phyloP scores from a whole-genome alignment of 2,329 filamentous ascomycete genomes.

The Aureobasidium sp. region DNA sequence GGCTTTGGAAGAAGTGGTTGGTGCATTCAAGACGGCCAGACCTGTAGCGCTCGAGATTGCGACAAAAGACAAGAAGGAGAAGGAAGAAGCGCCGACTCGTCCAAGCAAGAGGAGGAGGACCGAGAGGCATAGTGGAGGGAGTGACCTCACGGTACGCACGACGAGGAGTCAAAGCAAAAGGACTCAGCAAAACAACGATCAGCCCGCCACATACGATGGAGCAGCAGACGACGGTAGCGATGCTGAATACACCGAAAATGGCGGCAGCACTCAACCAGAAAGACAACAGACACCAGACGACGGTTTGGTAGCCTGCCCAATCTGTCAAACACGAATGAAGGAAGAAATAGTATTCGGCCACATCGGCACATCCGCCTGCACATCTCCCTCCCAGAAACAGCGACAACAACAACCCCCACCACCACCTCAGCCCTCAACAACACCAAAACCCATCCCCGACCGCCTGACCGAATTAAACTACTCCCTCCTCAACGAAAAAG shows the following conservation, averaged over 20 bases:
- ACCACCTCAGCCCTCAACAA: constrained; percentile 6
- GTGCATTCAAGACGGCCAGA: constrained; percentile 63
- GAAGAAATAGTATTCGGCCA: constrained; percentile 69
- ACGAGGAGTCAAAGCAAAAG: constrained; percentile 26
- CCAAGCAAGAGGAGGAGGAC: constrained; percentile 42
- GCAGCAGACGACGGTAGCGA: constrained; percentile 31
- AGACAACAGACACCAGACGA: constrained; percentile 44
- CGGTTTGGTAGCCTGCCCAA: constrained; percentile 74
- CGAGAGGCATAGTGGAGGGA: constrained; percentile 17
- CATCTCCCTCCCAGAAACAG: neutral
- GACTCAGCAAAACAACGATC: constrained; percentile 16
- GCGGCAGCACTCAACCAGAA: neutral
- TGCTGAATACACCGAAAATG: constrained; percentile 23
- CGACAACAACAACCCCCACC: neutral
- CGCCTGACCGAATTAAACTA: constrained; percentile 78
- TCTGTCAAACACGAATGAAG: constrained; percentile 78
- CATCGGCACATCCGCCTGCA: constrained; percentile 54
- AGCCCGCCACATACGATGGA: constrained; percentile 29
- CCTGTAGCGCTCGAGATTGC: constrained; percentile 57
- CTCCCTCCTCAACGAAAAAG: constrained; percentile 70
- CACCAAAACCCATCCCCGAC: constrained; percentile 34
- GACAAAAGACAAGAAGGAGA: constrained; percentile 30
- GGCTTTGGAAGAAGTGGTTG: constrained; percentile 75
- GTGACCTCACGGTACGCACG: constrained; percentile 24
- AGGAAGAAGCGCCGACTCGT: constrained; percentile 12